phyloP scores from a whole-genome alignment of 306 rosid genomes.

The Lupinus albus region DNA sequence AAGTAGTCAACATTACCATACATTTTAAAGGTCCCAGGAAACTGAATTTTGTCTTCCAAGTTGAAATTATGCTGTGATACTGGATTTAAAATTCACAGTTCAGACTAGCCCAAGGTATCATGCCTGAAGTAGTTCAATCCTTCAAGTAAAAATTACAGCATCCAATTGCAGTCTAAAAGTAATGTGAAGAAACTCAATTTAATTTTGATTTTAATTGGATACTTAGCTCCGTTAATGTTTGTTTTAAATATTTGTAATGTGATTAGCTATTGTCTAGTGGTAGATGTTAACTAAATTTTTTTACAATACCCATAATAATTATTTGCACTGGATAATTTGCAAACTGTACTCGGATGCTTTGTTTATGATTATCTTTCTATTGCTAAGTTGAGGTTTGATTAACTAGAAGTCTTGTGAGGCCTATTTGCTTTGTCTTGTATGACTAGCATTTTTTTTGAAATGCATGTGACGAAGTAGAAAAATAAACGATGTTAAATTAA shows the following conservation, averaged over 20 bases:
- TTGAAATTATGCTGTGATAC: background rate
- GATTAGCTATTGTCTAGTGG: slow-evolving; percentile 3
- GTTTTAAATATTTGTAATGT: slow-evolving; percentile 13
- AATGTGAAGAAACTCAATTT: background rate
- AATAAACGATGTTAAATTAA: slow-evolving; percentile 2
- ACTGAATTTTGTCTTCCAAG: background rate
- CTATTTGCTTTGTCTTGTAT: slow-evolving; percentile 10
- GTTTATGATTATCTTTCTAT: background rate
- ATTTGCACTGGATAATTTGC: background rate
- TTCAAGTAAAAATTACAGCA: background rate
- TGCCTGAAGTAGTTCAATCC: background rate
- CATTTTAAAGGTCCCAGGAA: background rate
- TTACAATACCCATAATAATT: slow-evolving; percentile 1
- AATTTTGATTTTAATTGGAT: background rate
- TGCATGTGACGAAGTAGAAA: slow-evolving; percentile 7
- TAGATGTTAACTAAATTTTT: background rate
- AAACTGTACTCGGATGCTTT: background rate
- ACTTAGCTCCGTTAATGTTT: background rate
- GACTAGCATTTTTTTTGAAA: background rate
- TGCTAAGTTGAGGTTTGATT: background rate
- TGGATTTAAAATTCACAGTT: background rate
- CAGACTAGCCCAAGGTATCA: background rate
- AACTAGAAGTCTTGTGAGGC: background rate
- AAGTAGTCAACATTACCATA: background rate
- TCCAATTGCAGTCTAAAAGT: background rate